phyloP scores from a whole-genome alignment of 306 rosid species.

The Fragaria iinumae region DNA sequence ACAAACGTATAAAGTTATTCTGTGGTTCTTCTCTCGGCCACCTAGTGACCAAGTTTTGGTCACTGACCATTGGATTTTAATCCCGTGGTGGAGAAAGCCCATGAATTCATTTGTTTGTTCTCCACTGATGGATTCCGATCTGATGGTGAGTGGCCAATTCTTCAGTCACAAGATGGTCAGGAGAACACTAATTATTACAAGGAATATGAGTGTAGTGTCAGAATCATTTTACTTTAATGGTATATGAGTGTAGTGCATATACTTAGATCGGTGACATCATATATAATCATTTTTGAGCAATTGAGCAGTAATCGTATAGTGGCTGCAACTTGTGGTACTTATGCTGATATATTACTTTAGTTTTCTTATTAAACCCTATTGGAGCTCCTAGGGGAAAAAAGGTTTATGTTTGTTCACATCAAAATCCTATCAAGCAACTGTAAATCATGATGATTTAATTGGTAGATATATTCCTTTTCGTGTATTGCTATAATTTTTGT shows the following conservation, averaged over 20 bases:
- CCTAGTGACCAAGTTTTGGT: neutral
- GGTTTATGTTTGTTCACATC: neutral
- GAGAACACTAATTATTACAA: neutral
- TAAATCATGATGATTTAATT: neutral
- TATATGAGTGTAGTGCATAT: neutral
- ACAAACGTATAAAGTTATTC: neutral
- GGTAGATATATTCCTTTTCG: neutral
- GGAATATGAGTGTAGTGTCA: neutral
- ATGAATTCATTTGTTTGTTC: neutral
- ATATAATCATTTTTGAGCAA: neutral
- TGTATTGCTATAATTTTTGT: neutral
- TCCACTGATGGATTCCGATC: neutral
- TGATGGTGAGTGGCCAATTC: neutral
- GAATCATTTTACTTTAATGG: neutral
- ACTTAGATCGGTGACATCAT: neutral
- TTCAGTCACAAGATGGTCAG: neutral
- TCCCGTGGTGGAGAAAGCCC: neutral
- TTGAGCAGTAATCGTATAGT: neutral
- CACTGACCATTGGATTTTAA: neutral
- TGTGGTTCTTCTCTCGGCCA: neutral
- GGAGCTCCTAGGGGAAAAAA: neutral
- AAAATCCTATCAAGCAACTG: neutral
- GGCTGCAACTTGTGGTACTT: neutral
- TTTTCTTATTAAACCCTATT: neutral
- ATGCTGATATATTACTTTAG: neutral